Evolutionary conservation across 805 yeast genomes (phyloP), one percentile per base, ranked within the genome.

Genomic region (Candida adriatica): DNA sequence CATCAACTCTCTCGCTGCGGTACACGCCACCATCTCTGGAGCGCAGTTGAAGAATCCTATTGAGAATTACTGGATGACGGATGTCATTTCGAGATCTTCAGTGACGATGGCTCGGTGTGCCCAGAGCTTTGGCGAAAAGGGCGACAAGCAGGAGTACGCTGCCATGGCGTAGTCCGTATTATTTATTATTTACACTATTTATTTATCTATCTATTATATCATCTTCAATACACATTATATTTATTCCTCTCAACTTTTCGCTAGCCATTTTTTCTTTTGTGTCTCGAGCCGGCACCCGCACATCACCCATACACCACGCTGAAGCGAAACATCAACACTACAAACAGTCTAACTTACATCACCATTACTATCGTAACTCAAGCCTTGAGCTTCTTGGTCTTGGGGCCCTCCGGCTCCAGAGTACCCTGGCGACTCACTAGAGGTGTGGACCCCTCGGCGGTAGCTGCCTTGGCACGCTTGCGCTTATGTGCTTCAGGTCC

Each of bases 51-150:
- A 66, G 58, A 76, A 79, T 58, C 87, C 87, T 36, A 77, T 84
- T 52, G 73, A 73, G 46, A 82, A 84, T 73, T 84, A 81, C 59
- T 84, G 85, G 67, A 80, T 84, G 70, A 84, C 95, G 21, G 90
- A 85, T 58, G 84, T 82, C 41, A 79, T 84, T 45, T 79, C 94
- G 16, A 73, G 94, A 66, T 75, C 84, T 35, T 84, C 94, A 30
- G 84, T 86, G 43, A 85, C 94, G 18, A 85, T 84, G 94, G 94
- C 94, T 25, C 79, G 72, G 62, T 81, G 94, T 66, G 76, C 86
- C 38, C 70, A 79, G 33, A 63, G 79, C 35, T 77, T 79, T 51
- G 84, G 84, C 32, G 71, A 79, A 35, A 70, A 74, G 60, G 64
- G 75, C 43, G 83, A 75, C 42, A 76, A 76, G 55, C n/a, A n/a